Evolutionary conservation across 176 grass and related monocot species (phyloP).

Genomic region (Rhipidocladum racemiflorum): DNA sequence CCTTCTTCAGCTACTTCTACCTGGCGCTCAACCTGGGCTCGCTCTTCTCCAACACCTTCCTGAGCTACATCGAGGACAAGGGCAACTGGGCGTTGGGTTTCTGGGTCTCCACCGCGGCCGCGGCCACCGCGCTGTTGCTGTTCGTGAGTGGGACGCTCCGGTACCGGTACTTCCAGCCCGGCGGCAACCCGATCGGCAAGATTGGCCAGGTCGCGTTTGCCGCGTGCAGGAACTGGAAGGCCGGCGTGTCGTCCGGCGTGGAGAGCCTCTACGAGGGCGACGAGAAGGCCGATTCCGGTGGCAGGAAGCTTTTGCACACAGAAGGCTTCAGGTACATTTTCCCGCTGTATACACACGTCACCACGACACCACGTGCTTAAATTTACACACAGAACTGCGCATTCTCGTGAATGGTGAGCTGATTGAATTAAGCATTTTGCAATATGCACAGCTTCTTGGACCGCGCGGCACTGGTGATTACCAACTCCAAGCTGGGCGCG

Average conservation of each 20-base stretch:
- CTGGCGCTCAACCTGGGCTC: constrained; percentile 92
- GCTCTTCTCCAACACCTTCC: constrained; percentile 94
- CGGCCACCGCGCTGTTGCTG: constrained; percentile 51
- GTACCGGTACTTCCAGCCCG: constrained; percentile 55
- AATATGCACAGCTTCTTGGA: constrained; percentile 53
- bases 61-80: constrained; percentile 77
- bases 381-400: background rate
- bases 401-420: background rate
- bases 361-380: too few species aligned
- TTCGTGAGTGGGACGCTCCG: constrained; percentile 58
- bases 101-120: constrained; percentile 66
- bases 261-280: constrained; percentile 58
- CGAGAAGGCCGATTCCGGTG: constrained; percentile 23
- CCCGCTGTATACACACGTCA: background rate
- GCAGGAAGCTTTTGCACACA: constrained; percentile 53
- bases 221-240: constrained; percentile 62
- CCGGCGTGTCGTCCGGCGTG: constrained; percentile 16
- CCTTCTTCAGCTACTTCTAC: constrained; percentile 99
- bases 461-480: constrained; percentile 52
- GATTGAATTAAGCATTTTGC: background rate
- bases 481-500: constrained; percentile 1
- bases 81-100: constrained; percentile 73
- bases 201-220: constrained; percentile 67
- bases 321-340: constrained; percentile 51
- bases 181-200: constrained; percentile 61